Conservation (phyloP, 106 monocot species). For the Allium sativum region DNA sequence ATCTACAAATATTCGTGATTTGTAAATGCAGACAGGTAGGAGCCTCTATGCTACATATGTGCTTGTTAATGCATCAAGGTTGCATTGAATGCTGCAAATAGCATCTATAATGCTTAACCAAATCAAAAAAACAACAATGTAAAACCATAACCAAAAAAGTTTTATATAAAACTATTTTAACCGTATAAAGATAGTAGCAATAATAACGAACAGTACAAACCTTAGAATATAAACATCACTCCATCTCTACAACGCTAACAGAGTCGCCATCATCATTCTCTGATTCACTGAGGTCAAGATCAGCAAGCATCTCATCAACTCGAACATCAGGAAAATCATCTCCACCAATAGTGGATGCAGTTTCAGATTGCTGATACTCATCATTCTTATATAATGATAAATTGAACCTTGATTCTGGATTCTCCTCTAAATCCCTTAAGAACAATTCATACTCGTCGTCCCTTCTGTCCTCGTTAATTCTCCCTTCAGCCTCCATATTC, state of each 20-base stretch:
- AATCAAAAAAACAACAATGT: too few relatives aligned
- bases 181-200: too few relatives aligned
- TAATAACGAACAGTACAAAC: too few relatives aligned
- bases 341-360: slow-evolving; percentile 45
- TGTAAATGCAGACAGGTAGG: too few relatives aligned
- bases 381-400: slow-evolving; percentile 69
- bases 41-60: too few relatives aligned
- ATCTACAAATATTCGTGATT: too few relatives aligned
- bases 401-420: slow-evolving; percentile 55
- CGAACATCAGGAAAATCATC: slow-evolving; percentile 48
- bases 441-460: slow-evolving; percentile 69
- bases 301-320: slow-evolving; percentile 65
- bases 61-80: too few relatives aligned
- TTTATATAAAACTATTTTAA: too few relatives aligned
- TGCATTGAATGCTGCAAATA: too few relatives aligned
- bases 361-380: slow-evolving; percentile 52
- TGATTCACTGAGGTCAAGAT: slow-evolving; percentile 42
- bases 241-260: slow-evolving; percentile 17
- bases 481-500: slow-evolving; percentile 51
- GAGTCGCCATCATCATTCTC: slow-evolving; percentile 7
- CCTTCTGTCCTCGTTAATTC: slow-evolving; percentile 13
- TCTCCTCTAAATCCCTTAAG: slow-evolving; percentile 62
- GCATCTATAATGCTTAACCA: too few relatives aligned
- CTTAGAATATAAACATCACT: too few relatives aligned
- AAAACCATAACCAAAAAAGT: too few relatives aligned